Evolutionary conservation across 1,284 basidiomycete species (phyloP), one percentile per base, ranked within the genome.

Genomic region (Meira miltonrushii): DNA sequence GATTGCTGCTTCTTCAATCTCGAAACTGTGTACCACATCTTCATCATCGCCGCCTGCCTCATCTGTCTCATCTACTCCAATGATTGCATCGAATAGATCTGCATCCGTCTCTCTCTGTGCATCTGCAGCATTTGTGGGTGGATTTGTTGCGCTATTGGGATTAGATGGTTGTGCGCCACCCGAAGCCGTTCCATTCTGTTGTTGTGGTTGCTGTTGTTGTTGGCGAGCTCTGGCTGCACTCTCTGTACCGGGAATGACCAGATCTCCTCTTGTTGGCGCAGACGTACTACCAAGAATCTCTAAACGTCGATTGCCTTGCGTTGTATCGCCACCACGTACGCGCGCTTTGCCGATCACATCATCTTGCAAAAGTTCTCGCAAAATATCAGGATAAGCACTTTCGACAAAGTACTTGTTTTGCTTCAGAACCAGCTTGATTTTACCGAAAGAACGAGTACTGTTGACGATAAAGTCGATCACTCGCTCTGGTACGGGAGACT

Each of bases 381-480:
- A 61, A 21, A 77, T 71, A 44, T 77, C 74, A 8, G 74, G 66
- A 58, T 78, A 71, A 1, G 68, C 71, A 56, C 70, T 73, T 54
- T 78, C 75, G 52, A 78, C 74, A 64, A 75, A 78, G 62, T 78
- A 78, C 51, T 69, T 68, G 68, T 78, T 78, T 57, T 78, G 75
- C 58, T 77, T 75, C 59, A 78, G 66, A 12, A 78, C 75, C 12
- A 78, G 70, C 62, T 78, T 78, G 70, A 78, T 72, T 60, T 78
- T 78, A 52, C 75, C 75, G 54, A 77, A 78, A 43, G 71, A 72
- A 6, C 69, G 68, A 0, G 75, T 78, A 61, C 72, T 72, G 44
- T 74, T 70, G 47, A 68, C 65, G 49, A 78, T 76, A 41, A 77
- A 78, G 55, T 72, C 66, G 51, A 70, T 57, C 33, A 78, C 72